These are phyloP conservation scores for Chaetoceros tenuissimus DNA, from an alignment of 108 stramenopile species.

Conservation along the genomic window DNA sequence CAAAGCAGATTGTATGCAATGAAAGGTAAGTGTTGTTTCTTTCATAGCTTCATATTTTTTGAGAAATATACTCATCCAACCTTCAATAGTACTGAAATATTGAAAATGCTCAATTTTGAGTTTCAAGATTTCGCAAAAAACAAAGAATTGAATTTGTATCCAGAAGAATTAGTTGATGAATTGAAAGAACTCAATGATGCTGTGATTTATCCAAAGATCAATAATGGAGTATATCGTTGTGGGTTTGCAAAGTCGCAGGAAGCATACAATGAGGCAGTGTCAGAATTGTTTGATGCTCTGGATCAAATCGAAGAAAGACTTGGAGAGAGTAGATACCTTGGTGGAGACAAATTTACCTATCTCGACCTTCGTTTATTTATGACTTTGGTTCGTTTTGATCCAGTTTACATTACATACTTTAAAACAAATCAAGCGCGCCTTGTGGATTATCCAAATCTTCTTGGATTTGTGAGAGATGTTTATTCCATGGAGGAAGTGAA, in stretches of 20 bases:
- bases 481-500: conserved; percentile 47
- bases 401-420: conserved; percentile 56
- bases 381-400: conserved; percentile 64
- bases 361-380: conserved; percentile 55
- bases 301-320: conserved; percentile 37
- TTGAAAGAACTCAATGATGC: conserved; percentile 74
- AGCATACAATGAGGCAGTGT: conserved; percentile 6
- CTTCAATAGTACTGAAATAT: too few relatives aligned
- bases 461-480: conserved; percentile 51
- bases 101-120: conserved; percentile 82
- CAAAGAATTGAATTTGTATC: conserved; percentile 71
- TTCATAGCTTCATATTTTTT: too few relatives aligned
- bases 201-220: conserved; percentile 81
- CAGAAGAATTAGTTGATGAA: conserved; percentile 35
- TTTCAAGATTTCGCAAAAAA: conserved; percentile 66
- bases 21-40: too few relatives aligned
- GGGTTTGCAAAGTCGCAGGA: conserved; percentile 9
- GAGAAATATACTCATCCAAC: too few relatives aligned
- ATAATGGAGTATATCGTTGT: conserved; percentile 68
- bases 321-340: conserved; percentile 21
- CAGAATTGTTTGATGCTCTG: conserved; percentile 23
- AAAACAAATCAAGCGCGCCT: conserved; percentile 44
- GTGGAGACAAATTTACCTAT: conserved; percentile 38
- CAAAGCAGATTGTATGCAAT: conserved; percentile 85
- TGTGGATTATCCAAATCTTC: conserved; percentile 53